Percentiles rank a stretch among this genome's conserved stretches.
phyloP scores from a whole-genome alignment of 208 protist genomes.

The Trypanosomatidae sp. region DNA sequence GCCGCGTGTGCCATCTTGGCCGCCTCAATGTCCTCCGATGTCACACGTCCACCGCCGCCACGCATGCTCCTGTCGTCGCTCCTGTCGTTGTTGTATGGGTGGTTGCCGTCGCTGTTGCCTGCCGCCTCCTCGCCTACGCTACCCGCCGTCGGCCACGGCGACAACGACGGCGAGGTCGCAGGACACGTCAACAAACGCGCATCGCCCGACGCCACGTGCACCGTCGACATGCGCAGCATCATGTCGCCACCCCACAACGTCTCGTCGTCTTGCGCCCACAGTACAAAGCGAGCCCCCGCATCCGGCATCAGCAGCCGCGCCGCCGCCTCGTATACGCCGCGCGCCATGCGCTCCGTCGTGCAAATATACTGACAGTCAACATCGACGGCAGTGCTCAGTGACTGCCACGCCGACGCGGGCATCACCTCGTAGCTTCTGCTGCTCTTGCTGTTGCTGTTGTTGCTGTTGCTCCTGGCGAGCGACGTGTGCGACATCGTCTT shows the following conservation, averaged over 20 bases:
- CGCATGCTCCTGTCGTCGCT: background rate
- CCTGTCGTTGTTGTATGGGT: background rate
- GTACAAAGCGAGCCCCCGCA: slow-evolving; percentile 13
- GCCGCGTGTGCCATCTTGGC: slow-evolving; percentile 14
- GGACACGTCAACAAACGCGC: no score
- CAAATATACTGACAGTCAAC: slow-evolving; percentile 69
- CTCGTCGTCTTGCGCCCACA: slow-evolving; percentile 12
- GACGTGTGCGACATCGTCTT: slow-evolving; percentile 1
- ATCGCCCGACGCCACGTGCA: no score
- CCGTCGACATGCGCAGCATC: background rate
- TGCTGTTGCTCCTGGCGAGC: background rate
- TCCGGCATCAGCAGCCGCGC: slow-evolving; percentile 27
- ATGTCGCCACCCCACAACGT: slow-evolving; percentile 9
- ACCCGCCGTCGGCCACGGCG: background rate
- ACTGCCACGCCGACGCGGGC: slow-evolving; percentile 28
- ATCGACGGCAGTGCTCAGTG: slow-evolving; percentile 48
- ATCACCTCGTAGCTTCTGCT: slow-evolving; percentile 3
- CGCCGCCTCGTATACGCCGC: slow-evolving; percentile 23
- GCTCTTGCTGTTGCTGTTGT: background rate
- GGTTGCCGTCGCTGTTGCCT: background rate
- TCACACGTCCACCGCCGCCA: slow-evolving; percentile 6
- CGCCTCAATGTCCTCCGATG: slow-evolving; percentile 18
- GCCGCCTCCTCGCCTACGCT: background rate
- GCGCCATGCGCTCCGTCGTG: slow-evolving; percentile 15
- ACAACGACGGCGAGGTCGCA: no score